phyloP scores from a whole-genome alignment of 148 eudicot genomes.

The Vaccinium myrtillus region DNA sequence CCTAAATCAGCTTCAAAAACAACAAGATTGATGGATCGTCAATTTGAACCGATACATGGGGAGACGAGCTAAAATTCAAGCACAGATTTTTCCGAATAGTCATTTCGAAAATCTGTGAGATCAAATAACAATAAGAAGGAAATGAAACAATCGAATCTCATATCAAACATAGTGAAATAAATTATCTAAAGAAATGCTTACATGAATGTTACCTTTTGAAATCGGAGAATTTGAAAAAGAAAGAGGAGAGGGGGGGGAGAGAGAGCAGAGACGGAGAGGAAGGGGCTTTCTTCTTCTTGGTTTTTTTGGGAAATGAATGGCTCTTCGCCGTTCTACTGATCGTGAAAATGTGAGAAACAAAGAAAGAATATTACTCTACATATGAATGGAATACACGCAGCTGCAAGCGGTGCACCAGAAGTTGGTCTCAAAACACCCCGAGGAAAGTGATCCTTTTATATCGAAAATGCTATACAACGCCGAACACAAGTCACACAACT shows the following conservation, averaged over 20 bases:
- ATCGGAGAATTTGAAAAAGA: conserved; percentile 1
- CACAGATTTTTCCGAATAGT: not conserved
- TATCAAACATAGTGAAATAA: too few species aligned
- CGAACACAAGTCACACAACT: too few species aligned
- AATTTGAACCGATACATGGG: not conserved
- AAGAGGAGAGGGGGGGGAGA: not conserved
- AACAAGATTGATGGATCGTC: conserved; percentile 7
- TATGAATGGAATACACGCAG: conserved; percentile 10
- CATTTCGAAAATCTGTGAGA: not conserved
- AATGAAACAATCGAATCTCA: not conserved
- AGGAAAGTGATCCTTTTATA: too few species aligned
- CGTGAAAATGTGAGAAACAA: not conserved
- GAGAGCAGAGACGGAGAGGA: not conserved
- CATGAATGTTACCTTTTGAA: not conserved
- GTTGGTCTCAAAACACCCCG: too few species aligned
- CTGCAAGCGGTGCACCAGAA: conserved; percentile 3
- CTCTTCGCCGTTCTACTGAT: conserved; percentile 6
- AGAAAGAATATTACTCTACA: not conserved
- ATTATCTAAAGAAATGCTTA: not conserved
- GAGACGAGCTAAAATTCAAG: conserved; percentile 4
- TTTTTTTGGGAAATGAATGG: not conserved
- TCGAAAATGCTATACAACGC: too few species aligned
- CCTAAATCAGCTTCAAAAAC: not conserved
- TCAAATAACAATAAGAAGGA: not conserved
- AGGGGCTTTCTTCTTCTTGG: not conserved